Evolutionary conservation across 352 stramenopile species (phyloP).

Genomic region (Aphanomyces stellatus): DNA sequence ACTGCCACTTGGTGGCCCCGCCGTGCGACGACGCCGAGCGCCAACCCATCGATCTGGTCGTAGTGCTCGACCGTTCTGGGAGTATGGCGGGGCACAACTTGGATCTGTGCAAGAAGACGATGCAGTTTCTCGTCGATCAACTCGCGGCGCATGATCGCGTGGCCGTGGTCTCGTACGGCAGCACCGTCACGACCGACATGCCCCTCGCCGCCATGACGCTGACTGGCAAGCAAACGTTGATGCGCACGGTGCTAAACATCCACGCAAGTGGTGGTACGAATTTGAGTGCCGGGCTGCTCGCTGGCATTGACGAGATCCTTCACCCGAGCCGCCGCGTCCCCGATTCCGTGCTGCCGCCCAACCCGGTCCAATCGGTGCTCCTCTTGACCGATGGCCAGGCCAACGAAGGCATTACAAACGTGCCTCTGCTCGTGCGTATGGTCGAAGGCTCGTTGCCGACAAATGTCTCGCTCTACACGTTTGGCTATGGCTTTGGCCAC

Average conservation of each 20-base stretch:
- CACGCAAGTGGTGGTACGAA: constrained; percentile 39
- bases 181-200: constrained; percentile 32
- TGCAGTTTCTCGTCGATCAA: constrained; percentile 35
- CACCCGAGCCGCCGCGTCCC: background rate
- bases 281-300: constrained; percentile 33
- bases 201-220: constrained; percentile 25
- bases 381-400: constrained; percentile 52
- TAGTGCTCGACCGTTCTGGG: constrained; percentile 41
- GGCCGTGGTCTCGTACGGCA: constrained; percentile 38
- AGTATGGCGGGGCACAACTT: constrained; percentile 46
- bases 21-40: constrained; percentile 17
- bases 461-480: constrained; percentile 30
- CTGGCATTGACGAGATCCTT: constrained; percentile 21
- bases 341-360: constrained; percentile 23
- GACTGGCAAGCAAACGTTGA: constrained; percentile 10
- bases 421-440: background rate
- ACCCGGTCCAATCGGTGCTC: constrained; percentile 37
- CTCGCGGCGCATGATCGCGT: constrained; percentile 41
- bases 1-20: background rate
- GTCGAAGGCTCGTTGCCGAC: background rate
- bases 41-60: constrained; percentile 38
- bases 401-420: constrained; percentile 31
- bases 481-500: constrained; percentile 46
- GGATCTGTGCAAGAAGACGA: constrained; percentile 46
- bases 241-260: constrained; percentile 24